Base-by-base conservation (phyloP, 176 grass and related monocot species). In the Eragrostis nindensis region DNA sequence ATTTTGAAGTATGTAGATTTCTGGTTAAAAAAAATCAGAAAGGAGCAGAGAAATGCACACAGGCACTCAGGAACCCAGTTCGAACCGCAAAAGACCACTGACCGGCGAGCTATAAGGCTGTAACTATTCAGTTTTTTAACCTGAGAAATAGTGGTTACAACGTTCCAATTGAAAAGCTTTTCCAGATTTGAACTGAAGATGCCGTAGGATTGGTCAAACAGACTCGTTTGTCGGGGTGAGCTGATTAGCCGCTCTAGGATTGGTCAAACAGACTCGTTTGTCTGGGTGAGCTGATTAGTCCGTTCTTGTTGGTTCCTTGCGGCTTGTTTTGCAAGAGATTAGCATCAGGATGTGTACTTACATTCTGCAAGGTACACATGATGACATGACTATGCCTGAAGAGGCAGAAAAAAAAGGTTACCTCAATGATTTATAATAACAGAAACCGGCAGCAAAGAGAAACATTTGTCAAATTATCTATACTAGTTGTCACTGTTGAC, bases 121-220 rank as follows among this genome's bases (percentile, higher is more conserved):
- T 57, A 27, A 42, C 54, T 53, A 36, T 1, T 32, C 36, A 45
- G n/a, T n/a, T 79, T 84, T 84, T 69, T 44, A 74, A 84, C 55
- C 86, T 39, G 64, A n/a, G n/a, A 45, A 73, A 47, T 56, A 48
- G 24, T n/a, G 17, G 62, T 26, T 57, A 14, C 48, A 55, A 41
- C 44, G 10, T 62, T 71, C 65, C 55, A 26, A 53, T 69, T 71
- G 36, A 67, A 76, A 53, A 70, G 63, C 55, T 80, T 30, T 70
- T n/a, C n/a, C 76, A 56, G 3, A 62, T 70, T 79, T 70, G 54
- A 68, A 70, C 74, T 76, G 54, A 68, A 70, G 77, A 54, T 81
- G 71, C 55, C 64, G 16, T 21, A 63, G n/a, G 77, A 65, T 71
- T 77, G 81, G 82, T 89, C 77, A 89, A 85, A 76, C 56, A 48